Percentiles rank a stretch among this genome's conserved stretches.
phyloP scores from a whole-genome alignment of 495 filamentous ascomycete species.

The Podospora fimiseda region DNA sequence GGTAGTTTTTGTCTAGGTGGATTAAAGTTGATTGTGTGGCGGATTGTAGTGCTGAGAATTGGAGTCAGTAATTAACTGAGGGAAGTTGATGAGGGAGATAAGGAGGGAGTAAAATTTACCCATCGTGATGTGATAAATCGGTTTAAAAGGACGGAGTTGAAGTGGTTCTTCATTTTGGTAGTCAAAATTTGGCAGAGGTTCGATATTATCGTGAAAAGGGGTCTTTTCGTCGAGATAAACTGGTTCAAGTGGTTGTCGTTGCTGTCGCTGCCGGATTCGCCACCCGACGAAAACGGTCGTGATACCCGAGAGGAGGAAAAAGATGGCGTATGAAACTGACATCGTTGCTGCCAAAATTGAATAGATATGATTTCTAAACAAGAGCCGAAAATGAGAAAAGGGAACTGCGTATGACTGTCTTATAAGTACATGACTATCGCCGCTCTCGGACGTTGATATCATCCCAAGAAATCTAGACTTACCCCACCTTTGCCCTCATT shows the following conservation, averaged over 20 bases:
- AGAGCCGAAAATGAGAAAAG: too few species aligned
- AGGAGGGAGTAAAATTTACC: constrained; percentile 36
- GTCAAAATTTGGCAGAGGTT: constrained; percentile 53
- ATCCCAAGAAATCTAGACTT: neutral
- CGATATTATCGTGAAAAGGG: constrained; percentile 36
- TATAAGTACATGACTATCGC: neutral
- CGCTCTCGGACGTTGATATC: neutral
- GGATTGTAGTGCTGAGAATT: constrained; percentile 40
- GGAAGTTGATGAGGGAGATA: neutral
- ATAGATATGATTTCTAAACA: neutral
- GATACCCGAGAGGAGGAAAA: neutral
- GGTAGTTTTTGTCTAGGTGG: constrained; percentile 60
- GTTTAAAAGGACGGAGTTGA: constrained; percentile 61
- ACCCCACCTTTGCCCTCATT: neutral
- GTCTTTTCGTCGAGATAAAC: neutral
- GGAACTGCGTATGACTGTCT: neutral
- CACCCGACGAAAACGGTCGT: neutral
- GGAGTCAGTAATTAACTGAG: neutral
- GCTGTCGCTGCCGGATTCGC: neutral
- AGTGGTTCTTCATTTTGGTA: constrained; percentile 53
- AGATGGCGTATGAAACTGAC: neutral
- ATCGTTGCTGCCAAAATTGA: neutral
- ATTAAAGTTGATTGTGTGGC: constrained; percentile 56
- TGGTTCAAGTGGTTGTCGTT: neutral
- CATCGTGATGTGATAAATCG: constrained; percentile 69